phyloP scores from a whole-genome alignment of 805 yeast genomes.

The Spathaspora girioi region DNA sequence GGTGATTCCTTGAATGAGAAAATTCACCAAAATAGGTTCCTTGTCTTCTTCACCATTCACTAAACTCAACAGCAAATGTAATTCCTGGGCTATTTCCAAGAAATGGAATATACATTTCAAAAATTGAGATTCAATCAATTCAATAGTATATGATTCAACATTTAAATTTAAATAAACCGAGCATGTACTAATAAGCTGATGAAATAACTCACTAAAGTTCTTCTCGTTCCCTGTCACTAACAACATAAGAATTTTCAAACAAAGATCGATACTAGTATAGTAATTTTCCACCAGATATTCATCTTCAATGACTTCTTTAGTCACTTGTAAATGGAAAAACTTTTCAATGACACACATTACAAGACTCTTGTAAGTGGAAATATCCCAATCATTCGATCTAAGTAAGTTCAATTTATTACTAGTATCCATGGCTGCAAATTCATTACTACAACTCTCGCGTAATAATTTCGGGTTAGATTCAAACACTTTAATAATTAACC shows the following conservation, averaged over 20 bases:
- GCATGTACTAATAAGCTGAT: slow-evolving; percentile 35
- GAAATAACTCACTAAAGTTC: slow-evolving; percentile 45
- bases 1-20: slow-evolving; percentile 48
- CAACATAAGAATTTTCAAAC: slow-evolving; percentile 39
- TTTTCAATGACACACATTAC: slow-evolving; percentile 43
- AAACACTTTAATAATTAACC: slow-evolving; percentile 50
- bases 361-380: slow-evolving; percentile 62
- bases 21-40: slow-evolving; percentile 36
- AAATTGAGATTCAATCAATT: slow-evolving; percentile 23
- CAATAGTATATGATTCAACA: slow-evolving; percentile 16
- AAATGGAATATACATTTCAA: slow-evolving; percentile 25
- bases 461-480: slow-evolving; percentile 40
- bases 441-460: slow-evolving; percentile 50
- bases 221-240: slow-evolving; percentile 57
- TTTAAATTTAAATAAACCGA: slow-evolving; percentile 14
- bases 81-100: slow-evolving; percentile 26
- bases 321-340: slow-evolving; percentile 36
- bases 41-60: slow-evolving; percentile 28
- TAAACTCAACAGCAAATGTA: slow-evolving; percentile 23
- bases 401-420: slow-evolving; percentile 39
- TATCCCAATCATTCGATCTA: slow-evolving; percentile 42
- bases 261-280: slow-evolving; percentile 28
- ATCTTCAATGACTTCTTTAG: slow-evolving; percentile 17
- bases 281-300: slow-evolving; percentile 13
- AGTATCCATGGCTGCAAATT: slow-evolving; percentile 49